Evolutionary conservation across 371 early-diverging fungal genomes (phyloP).

Genomic region (Cokeromyces recurvatus): DNA sequence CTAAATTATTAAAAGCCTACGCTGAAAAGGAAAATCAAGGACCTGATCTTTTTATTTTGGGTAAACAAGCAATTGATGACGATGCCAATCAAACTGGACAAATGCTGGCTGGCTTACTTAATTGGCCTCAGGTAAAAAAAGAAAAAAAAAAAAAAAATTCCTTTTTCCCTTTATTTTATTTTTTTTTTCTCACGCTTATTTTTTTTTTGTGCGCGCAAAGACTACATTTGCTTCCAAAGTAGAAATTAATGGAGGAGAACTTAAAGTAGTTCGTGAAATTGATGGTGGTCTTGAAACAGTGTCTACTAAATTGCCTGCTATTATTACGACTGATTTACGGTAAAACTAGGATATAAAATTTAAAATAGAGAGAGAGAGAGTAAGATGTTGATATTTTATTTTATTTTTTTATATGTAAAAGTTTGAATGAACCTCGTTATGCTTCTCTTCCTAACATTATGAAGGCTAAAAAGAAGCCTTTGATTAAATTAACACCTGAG

Average conservation of each 20-base stretch:
- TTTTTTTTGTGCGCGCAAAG: conserved; percentile 30
- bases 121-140: conserved; percentile 84
- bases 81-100: conserved; percentile 97
- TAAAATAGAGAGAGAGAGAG: neutral
- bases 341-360: conserved; percentile 21
- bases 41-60: conserved; percentile 89
- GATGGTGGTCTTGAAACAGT: conserved; percentile 98
- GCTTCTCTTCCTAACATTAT: conserved; percentile 94
- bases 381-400: neutral
- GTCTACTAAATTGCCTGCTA: conserved; percentile 77
- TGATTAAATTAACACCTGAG: conserved; percentile 73
- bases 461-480: conserved; percentile 99
- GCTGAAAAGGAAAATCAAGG: conserved; percentile 78
- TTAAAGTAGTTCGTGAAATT: conserved; percentile 90
- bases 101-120: conserved; percentile 95
- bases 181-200: conserved; percentile 18
- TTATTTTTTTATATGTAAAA: conserved; percentile 16
- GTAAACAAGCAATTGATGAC: conserved; percentile 99
- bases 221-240: conserved; percentile 97
- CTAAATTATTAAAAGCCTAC: conserved; percentile 87
- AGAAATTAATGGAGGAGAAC: conserved; percentile 66
- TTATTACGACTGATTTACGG: conserved; percentile 97
- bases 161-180: too few species aligned
- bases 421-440: conserved; percentile 94
- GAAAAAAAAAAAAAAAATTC: neutral